These are phyloP conservation scores for Capronia epimyces DNA, from an alignment of 2,329 filamentous ascomycete species.

Conservation along the genomic window DNA sequence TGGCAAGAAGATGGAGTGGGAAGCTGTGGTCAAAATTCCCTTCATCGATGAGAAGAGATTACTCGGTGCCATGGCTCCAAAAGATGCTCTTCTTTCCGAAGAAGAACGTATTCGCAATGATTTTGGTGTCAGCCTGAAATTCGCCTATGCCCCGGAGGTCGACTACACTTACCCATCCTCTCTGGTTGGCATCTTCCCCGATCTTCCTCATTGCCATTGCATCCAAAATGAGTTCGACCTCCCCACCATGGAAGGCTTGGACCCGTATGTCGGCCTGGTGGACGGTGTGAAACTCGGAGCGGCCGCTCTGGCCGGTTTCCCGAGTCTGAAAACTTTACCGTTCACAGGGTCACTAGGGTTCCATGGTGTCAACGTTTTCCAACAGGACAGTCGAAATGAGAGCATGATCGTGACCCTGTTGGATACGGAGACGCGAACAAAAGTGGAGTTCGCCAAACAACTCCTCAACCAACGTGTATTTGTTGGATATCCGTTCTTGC, in stretches of 20 bases:
- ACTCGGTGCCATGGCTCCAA: constrained; percentile 76
- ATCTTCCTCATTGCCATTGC: constrained; percentile 79
- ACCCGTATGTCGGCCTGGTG: constrained; percentile 77
- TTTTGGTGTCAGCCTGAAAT: constrained; percentile 89
- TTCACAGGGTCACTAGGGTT: constrained; percentile 77
- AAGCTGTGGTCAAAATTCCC: constrained; percentile 96
- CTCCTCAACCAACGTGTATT: constrained; percentile 82
- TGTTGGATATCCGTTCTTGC: constrained; percentile 90
- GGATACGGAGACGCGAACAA: constrained; percentile 66
- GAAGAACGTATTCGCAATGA: constrained; percentile 79
- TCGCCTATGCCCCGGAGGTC: constrained; percentile 71
- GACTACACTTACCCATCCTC: constrained; percentile 85
- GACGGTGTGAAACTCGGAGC: constrained; percentile 76
- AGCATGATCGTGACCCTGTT: constrained; percentile 87
- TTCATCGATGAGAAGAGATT: constrained; percentile 93
- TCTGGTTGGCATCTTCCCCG: constrained; percentile 81
- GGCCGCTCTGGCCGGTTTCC: constrained; percentile 86
- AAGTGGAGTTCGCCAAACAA: constrained; percentile 64
- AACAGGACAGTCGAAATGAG: constrained; percentile 91
- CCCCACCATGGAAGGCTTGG: constrained; percentile 82
- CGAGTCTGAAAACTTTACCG: constrained; percentile 77
- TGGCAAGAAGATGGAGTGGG: constrained; percentile 99
- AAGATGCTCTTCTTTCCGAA: constrained; percentile 68
- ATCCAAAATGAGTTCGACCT: constrained; percentile 95
- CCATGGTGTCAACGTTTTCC: constrained; percentile 90